Conservation (phyloP, 345 rosid genomes). For the Aquilaria yunnanensis region DNA sequence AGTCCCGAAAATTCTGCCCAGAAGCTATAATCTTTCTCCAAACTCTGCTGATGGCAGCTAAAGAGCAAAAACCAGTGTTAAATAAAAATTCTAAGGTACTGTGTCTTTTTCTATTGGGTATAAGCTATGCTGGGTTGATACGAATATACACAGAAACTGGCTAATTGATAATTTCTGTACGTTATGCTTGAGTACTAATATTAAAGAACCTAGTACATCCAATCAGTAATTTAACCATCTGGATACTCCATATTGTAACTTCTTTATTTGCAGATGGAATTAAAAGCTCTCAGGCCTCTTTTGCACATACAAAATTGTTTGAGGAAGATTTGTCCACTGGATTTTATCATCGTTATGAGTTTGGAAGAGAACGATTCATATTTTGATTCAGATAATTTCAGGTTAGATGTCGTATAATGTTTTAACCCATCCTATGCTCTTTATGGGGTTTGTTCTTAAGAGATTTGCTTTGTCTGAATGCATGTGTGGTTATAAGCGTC, state of each 20-base stretch:
- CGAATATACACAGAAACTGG: neutral
- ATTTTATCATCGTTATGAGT: constrained; percentile 56
- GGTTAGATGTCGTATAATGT: constrained; percentile 30
- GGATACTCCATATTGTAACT: constrained; percentile 1
- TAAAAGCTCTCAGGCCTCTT: constrained; percentile 50
- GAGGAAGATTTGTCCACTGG: constrained; percentile 51
- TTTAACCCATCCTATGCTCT: too few relatives aligned
- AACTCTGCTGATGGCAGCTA: constrained; percentile 55
- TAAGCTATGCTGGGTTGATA: neutral
- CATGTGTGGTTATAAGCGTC: too few relatives aligned
- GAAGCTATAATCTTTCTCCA: constrained; percentile 73
- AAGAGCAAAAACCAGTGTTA: constrained; percentile 32
- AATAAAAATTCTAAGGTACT: constrained; percentile 59
- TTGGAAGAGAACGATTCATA: constrained; percentile 51
- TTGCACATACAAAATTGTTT: constrained; percentile 31
- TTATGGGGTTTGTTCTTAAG: neutral
- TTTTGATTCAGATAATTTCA: constrained; percentile 76
- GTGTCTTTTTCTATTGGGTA: neutral
- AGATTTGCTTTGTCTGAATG: neutral
- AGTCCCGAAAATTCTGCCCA: constrained; percentile 77
- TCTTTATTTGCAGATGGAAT: constrained; percentile 33
- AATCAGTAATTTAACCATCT: too few relatives aligned
- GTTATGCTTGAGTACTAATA: neutral
- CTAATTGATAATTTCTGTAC: neutral
- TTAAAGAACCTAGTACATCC: too few relatives aligned